A percentile compares a stretch with the other conserved stretches of the same genome.
Conservation (phyloP, 305 asterid species). For the Fraxinus sp. region DNA sequence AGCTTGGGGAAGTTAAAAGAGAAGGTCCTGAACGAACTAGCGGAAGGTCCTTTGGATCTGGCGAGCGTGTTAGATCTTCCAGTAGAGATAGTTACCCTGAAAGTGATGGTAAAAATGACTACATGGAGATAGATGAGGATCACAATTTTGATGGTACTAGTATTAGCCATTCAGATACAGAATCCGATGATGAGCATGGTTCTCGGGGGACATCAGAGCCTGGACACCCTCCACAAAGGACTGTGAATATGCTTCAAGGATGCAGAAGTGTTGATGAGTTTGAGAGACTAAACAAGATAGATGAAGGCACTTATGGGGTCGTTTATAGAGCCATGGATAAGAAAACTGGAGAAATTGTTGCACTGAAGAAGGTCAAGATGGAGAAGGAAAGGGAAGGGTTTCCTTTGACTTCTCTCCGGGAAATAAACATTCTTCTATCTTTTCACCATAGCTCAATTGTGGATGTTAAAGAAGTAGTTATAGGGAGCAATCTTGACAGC, state of each 20-base stretch:
- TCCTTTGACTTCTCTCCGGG: conserved; percentile 84
- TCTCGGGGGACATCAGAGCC: conserved; percentile 50
- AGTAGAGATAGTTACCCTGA: conserved; percentile 61
- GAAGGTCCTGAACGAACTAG: conserved; percentile 49
- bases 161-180: conserved; percentile 51
- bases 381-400: conserved; percentile 91
- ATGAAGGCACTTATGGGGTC: conserved; percentile 95
- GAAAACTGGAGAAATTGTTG: conserved; percentile 88
- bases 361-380: conserved; percentile 95
- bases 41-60: conserved; percentile 53
- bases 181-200: conserved; percentile 51
- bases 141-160: conserved; percentile 34
- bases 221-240: conserved; percentile 50
- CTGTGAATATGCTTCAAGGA: conserved; percentile 90
- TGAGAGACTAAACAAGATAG: conserved; percentile 84
- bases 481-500: conserved; percentile 71
- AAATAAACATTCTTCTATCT: conserved; percentile 82
- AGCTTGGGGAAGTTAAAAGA: conserved; percentile 48
- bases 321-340: conserved; percentile 85
- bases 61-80: conserved; percentile 58
- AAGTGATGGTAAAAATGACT: conserved; percentile 39
- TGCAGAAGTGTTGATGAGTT: conserved; percentile 91
- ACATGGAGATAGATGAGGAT: conserved; percentile 54
- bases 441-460: conserved; percentile 78
- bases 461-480: conserved; percentile 89